A percentile compares a stretch with the other conserved stretches of the same genome.
Evolutionary conservation across 2,329 filamentous ascomycete species (phyloP).

Genomic region (Colletotrichum phormii): DNA sequence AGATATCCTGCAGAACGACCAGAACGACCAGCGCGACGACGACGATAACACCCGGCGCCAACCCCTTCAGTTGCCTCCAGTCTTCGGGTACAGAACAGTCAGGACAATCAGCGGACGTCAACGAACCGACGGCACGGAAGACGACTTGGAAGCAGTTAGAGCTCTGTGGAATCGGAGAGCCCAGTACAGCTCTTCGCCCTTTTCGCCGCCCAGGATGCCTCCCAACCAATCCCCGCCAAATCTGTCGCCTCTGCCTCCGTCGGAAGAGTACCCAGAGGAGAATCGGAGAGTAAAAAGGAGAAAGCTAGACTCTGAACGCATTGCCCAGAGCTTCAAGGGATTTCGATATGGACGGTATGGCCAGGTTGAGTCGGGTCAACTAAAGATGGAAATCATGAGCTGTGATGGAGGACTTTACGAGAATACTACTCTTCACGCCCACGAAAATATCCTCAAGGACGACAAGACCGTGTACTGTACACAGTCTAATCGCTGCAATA

Average conservation of each 20-base stretch:
- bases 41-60: conserved; percentile 17
- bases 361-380: conserved; percentile 83
- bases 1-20: conserved; percentile 30
- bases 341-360: conserved; percentile 89
- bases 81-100: conserved; percentile 16
- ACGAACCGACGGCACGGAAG: conserved; percentile 26
- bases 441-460: conserved; percentile 85
- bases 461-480: conserved; percentile 92
- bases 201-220: conserved; percentile 42
- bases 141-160: conserved; percentile 36
- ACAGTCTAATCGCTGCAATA: conserved; percentile 86
- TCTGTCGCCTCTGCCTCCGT: conserved; percentile 49
- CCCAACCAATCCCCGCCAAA: conserved; percentile 44
- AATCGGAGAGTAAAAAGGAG: conserved; percentile 73
- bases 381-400: conserved; percentile 89
- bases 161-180: conserved; percentile 35
- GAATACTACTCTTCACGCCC: conserved; percentile 72
- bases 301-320: conserved; percentile 75
- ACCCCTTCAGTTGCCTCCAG: conserved; percentile 21
- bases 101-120: conserved; percentile 27
- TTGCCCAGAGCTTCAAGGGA: conserved; percentile 60
- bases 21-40: conserved; percentile 31
- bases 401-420: conserved; percentile 84
- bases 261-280: conserved; percentile 56
- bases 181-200: conserved; percentile 35